Conservation (phyloP, 2,329 filamentous ascomycete genomes). For the Furcasterigmium furcatum region DNA sequence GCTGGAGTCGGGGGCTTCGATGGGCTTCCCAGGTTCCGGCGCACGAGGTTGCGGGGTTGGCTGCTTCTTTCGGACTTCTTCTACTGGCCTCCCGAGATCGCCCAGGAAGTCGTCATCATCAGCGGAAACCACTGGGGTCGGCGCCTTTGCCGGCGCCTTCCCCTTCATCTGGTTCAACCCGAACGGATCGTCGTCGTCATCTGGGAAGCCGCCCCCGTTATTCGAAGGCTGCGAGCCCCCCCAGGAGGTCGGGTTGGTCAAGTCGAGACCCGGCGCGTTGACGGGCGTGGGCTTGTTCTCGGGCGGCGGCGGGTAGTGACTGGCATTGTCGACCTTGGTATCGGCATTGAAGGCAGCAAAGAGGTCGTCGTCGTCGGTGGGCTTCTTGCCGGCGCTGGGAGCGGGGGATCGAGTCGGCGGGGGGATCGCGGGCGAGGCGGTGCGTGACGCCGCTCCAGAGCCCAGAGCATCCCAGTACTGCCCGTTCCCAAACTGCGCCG, state of each 20-base stretch:
- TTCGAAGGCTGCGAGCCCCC: constrained; percentile 17
- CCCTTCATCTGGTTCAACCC: constrained; percentile 65
- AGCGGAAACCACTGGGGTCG: constrained; percentile 20
- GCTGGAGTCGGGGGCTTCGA: constrained; percentile 47
- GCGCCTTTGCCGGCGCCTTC: constrained; percentile 24
- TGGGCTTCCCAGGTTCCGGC: constrained; percentile 52
- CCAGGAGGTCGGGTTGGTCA: constrained; percentile 55
- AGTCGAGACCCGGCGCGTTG: constrained; percentile 40
- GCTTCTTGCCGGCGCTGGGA: constrained; percentile 21
- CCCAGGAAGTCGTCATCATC: constrained; percentile 66
- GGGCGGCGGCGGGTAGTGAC: constrained; percentile 57
- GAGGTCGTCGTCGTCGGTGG: constrained; percentile 56
- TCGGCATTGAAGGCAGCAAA: constrained; percentile 66
- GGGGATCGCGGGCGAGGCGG: constrained; percentile 36
- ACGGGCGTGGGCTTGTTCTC: constrained; percentile 42
- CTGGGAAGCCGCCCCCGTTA: constrained; percentile 7
- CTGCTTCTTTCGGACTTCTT: constrained; percentile 54
- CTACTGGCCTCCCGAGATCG: constrained; percentile 61
- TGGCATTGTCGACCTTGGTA: constrained; percentile 65
- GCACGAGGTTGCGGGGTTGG: constrained; percentile 29
- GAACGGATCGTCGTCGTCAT: constrained; percentile 85
- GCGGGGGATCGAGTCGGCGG: constrained; percentile 10
- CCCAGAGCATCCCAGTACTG: constrained; percentile 76
- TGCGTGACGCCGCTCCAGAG: constrained; percentile 44
- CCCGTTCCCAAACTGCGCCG: constrained; percentile 73